Percentiles rank a stretch among this genome's conserved stretches.
phyloP scores from a whole-genome alignment of 345 rosid genomes.

The Corchorus capsularis region DNA sequence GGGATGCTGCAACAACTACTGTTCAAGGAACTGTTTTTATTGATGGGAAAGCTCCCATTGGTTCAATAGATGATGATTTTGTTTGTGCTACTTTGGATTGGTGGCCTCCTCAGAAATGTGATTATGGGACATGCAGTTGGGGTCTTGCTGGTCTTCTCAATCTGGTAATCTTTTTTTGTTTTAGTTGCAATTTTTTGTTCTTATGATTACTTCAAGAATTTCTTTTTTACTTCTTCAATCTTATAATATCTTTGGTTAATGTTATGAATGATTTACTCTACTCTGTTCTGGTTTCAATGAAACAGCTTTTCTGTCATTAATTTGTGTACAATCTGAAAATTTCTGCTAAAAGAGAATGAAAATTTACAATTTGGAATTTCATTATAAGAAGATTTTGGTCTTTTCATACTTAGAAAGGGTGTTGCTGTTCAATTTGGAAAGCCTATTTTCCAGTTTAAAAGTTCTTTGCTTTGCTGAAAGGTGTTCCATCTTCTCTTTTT shows the following conservation, averaged over 20 bases:
- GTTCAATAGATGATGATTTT: conserved; percentile 74
- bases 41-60: conserved; percentile 61
- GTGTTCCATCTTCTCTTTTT: conserved; percentile 13
- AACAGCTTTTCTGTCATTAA: conserved; percentile 7
- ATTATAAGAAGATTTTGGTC: background rate
- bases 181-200: background rate
- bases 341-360: background rate
- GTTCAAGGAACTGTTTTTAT: conserved; percentile 53
- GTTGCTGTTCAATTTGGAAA: conserved; percentile 7
- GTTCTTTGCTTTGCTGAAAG: background rate
- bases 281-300: background rate
- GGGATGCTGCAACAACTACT: conserved; percentile 1
- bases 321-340: background rate
- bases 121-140: conserved; percentile 92
- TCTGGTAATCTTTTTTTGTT: conserved; percentile 50
- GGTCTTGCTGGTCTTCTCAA: conserved; percentile 82
- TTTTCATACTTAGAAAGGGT: background rate
- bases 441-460: conserved; percentile 1
- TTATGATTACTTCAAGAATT: background rate
- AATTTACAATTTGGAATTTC: background rate
- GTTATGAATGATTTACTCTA: background rate
- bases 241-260: background rate
- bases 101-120: conserved; percentile 99
- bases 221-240: background rate
- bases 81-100: conserved; percentile 95